Conservation (phyloP, 441 rosid genomes). For the Rhodomyrtus psidioides region DNA sequence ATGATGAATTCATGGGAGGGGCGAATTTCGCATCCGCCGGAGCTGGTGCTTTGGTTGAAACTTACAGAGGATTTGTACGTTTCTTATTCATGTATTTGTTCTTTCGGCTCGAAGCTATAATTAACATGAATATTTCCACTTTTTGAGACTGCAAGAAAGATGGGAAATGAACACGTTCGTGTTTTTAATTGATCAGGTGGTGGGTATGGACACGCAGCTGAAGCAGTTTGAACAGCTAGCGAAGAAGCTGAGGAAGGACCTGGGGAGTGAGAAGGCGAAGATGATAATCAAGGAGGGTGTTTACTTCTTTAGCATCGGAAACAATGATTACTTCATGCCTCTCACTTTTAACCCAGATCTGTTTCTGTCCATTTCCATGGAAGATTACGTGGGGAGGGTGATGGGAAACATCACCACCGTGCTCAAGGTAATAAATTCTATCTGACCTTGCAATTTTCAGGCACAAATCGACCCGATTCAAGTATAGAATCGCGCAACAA, state of each 20-base stretch:
- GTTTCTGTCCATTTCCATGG: neutral
- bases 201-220: neutral
- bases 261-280: neutral
- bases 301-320: neutral
- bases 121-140: neutral
- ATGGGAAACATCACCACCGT: neutral
- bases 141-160: neutral
- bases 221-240: neutral
- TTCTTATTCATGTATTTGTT: neutral
- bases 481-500: too few species aligned
- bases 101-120: too few species aligned
- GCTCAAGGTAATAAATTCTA: constrained; percentile 18
- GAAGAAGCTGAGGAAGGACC: neutral
- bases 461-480: neutral
- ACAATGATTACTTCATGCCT: too few species aligned
- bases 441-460: neutral
- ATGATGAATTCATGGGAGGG: neutral
- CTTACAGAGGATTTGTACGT: neutral
- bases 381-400: neutral
- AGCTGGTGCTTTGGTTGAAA: neutral
- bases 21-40: constrained; percentile 3
- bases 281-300: neutral
- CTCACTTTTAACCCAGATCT: neutral
- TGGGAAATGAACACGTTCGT: neutral
- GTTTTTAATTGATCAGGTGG: neutral